Base-by-base conservation (phyloP, 2,329 filamentous ascomycete genomes). In the Hymenoscyphus fraxineus region DNA sequence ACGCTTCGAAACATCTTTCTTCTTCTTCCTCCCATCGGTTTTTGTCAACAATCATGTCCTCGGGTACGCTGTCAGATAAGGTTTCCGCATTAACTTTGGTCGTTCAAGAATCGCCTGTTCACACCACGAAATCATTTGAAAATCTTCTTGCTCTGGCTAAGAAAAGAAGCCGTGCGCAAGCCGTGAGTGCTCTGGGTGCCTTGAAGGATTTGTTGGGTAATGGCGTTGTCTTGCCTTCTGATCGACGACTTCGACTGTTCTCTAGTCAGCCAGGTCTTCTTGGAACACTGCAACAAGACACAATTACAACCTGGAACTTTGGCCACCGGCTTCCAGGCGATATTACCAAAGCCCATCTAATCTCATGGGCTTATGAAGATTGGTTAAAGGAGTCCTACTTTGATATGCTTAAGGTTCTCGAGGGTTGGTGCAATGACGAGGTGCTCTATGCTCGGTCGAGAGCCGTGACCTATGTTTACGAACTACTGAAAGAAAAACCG, bases 351-450 rank as follows among this genome's bases (percentile, higher is more conserved):
- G 81, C 83, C 13, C 93, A 98, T 76, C 78, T 99, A 68, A 86
- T 99, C 22, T 82, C 87, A 19, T 99, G 94, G 94, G 88, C 88
- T 0, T 99, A 90, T 70, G 95, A 99, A 77, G 92, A 97, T 75
- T 97, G 94, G 90, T 80, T 99, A 64, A 99, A 99, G 80, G 88
- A 90, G 65, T 88, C 89, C 41, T 99, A 96, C 77, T 99, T 98
- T 77, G 92, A 94, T 71, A 86, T 98, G 70, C 84, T 99, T 64
- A 94, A 97, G 77, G 85, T 96, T 56, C 83, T 99, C 16, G 95
- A 99, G 77, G 84, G 86, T 13, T 97, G 95, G 92, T 96, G 92
- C 76, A 92, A 90, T 63, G 95, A 99, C 72, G 95, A 98, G 79
- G 91, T 99, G 62, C 92, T 96, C 74, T 98, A 94, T 77, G 93